These are phyloP conservation scores for Naganishia sp. DNA, from an alignment of 1,284 basidiomycete species.

Conservation along the genomic window DNA sequence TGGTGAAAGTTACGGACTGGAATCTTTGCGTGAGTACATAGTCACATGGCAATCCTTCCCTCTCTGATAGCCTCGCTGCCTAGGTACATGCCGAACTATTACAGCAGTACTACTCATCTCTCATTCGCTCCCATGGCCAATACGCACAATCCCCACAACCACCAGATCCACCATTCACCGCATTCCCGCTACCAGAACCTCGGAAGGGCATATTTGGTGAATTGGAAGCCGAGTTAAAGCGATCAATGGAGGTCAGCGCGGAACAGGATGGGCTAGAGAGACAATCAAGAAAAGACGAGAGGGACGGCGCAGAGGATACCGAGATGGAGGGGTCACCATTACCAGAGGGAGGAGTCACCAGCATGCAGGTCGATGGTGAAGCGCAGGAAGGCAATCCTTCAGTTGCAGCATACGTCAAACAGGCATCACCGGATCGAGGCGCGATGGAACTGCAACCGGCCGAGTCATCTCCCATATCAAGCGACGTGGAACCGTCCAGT, in stretches of 20 bases:
- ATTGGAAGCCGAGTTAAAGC: neutral
- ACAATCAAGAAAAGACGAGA: neutral
- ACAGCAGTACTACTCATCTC: constrained; percentile 54
- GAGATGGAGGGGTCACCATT: constrained; percentile 5
- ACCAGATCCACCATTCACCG: constrained; percentile 42
- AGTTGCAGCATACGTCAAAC: neutral
- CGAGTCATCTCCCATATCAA: constrained; percentile 7
- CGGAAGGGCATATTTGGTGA: constrained; percentile 14
- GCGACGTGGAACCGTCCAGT: constrained; percentile 5
- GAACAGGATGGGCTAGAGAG: neutral
- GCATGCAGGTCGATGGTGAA: constrained; percentile 14
- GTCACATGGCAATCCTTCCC: constrained; percentile 24
- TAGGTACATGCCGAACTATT: constrained; percentile 53
- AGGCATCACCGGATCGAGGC: neutral
- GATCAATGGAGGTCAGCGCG: neutral
- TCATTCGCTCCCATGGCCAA: constrained; percentile 52
- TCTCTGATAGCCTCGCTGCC: neutral
- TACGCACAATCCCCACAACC: constrained; percentile 48
- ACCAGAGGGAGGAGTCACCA: neutral
- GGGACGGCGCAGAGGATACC: neutral
- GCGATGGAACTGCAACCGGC: neutral
- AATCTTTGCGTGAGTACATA: constrained; percentile 71
- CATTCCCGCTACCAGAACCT: constrained; percentile 41
- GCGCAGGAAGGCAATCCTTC: neutral
- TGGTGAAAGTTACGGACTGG: constrained; percentile 87